Percentiles rank a stretch among this genome's conserved stretches.
Conservation (phyloP, 1,284 basidiomycete genomes). For the Ganoderma meredithae region DNA sequence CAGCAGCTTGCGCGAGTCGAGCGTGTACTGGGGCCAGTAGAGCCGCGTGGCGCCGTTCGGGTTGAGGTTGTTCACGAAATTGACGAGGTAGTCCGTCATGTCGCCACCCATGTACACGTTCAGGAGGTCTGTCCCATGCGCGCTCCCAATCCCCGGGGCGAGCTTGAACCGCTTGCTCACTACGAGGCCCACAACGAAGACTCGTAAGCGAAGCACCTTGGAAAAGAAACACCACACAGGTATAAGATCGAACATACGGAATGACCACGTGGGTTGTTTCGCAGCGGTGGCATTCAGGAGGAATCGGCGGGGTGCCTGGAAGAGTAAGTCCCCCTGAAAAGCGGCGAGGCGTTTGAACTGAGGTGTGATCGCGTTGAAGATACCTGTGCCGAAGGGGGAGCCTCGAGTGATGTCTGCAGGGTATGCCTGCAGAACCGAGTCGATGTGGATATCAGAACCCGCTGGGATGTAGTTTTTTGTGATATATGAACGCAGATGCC, state of each 20-base stretch:
- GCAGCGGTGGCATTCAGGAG: constrained; percentile 44
- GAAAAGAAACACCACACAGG: too few species aligned
- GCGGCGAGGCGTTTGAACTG: constrained; percentile 61
- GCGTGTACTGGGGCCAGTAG: constrained; percentile 34
- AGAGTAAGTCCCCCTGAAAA: constrained; percentile 55
- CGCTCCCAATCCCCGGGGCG: constrained; percentile 51
- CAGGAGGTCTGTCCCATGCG: constrained; percentile 34
- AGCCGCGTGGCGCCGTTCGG: constrained; percentile 35
- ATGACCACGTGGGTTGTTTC: constrained; percentile 57
- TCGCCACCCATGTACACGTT: constrained; percentile 36
- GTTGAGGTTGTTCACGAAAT: constrained; percentile 38
- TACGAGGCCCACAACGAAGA: constrained; percentile 28
- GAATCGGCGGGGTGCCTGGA: constrained; percentile 54
- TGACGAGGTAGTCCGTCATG: constrained; percentile 36
- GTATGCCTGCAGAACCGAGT: constrained; percentile 47
- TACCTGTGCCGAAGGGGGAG: constrained; percentile 50
- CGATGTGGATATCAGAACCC: constrained; percentile 39
- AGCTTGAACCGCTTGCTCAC: constrained; percentile 55
- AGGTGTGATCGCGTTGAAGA: constrained; percentile 50
- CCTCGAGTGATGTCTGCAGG: constrained; percentile 33
- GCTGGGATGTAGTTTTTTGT: constrained; percentile 44
- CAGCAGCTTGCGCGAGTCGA: constrained; percentile 30
- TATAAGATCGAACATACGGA: constrained; percentile 42
- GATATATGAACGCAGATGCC: constrained; percentile 22
- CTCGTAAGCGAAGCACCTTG: background rate